Evolutionary conservation across 495 filamentous ascomycete species (phyloP).

Genomic region (Aspergillus sparsus): DNA sequence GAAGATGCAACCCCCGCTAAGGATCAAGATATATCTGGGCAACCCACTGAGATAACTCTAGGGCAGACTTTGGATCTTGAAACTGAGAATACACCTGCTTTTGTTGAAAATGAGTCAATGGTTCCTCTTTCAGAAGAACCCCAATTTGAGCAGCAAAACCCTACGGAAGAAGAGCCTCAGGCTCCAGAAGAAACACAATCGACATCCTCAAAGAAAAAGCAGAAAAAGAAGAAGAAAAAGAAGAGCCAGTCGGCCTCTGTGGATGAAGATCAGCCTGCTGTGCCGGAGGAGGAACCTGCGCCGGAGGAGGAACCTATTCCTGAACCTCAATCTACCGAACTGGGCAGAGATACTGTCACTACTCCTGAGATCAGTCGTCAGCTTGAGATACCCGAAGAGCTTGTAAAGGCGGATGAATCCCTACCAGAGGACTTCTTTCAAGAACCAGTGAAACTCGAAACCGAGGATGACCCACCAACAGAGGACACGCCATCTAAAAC

Average conservation of each 20-base stretch:
- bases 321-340: constrained; percentile 5
- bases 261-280: constrained; percentile 6
- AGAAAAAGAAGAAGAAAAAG: constrained; percentile 43
- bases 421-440: neutral
- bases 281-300: constrained; percentile 12
- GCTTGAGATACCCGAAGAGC: neutral
- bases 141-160: neutral
- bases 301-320: neutral
- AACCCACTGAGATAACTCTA: constrained; percentile 19
- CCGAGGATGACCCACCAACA: constrained; percentile 6
- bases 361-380: neutral
- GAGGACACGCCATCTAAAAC: constrained; percentile 24
- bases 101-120: neutral
- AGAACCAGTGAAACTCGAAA: constrained; percentile 10
- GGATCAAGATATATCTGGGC: constrained; percentile 11
- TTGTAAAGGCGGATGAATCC: neutral
- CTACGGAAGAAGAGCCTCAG: neutral
- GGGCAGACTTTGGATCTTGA: constrained; percentile 29
- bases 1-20: constrained; percentile 11
- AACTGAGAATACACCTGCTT: constrained; percentile 21
- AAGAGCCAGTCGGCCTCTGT: constrained; percentile 28
- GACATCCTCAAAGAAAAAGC: constrained; percentile 39
- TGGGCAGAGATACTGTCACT: constrained; percentile 6
- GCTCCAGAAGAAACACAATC: constrained; percentile 19
- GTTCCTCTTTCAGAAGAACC: constrained; percentile 2